Evolutionary conservation across 768 basidiomycete species (phyloP).

Genomic region (Calocybe indica): DNA sequence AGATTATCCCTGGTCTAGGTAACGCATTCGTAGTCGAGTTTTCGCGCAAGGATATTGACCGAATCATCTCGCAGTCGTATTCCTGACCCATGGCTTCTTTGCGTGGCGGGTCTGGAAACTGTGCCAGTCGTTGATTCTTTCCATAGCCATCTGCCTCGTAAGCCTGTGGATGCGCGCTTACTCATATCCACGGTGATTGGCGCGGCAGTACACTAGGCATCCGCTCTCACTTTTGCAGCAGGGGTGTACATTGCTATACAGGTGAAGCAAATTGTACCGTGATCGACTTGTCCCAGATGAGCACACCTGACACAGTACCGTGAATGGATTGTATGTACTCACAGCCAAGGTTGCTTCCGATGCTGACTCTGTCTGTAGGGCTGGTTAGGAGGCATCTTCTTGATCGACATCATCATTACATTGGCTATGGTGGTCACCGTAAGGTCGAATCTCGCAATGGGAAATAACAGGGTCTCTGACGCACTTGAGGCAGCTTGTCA

Average conservation of each 20-base stretch:
- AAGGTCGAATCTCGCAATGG: neutral
- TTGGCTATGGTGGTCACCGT: slow-evolving; percentile 3
- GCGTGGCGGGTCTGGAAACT: slow-evolving; percentile 6
- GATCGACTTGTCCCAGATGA: too few relatives aligned
- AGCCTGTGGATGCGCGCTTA: neutral
- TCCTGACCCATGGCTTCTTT: slow-evolving; percentile 2
- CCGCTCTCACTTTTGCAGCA: too few relatives aligned
- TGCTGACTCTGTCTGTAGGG: neutral
- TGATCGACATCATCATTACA: slow-evolving; percentile 3
- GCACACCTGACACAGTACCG: too few relatives aligned
- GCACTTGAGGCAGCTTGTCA: neutral
- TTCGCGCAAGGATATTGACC: neutral
- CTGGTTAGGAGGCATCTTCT: slow-evolving; percentile 2
- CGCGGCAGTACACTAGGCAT: too few relatives aligned
- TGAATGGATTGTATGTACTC: too few relatives aligned
- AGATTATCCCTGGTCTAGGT: slow-evolving; percentile 4
- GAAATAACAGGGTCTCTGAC: neutral
- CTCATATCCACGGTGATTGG: too few relatives aligned
- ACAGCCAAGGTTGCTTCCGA: too few relatives aligned
- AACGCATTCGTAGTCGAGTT: neutral
- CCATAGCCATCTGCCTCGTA: neutral
- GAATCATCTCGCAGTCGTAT: neutral
- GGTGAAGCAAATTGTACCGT: too few relatives aligned
- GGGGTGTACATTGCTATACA: too few relatives aligned
- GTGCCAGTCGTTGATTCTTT: neutral